Base-by-base conservation (phyloP, 2,329 filamentous ascomycete species). In the Curvularia sp. region DNA sequence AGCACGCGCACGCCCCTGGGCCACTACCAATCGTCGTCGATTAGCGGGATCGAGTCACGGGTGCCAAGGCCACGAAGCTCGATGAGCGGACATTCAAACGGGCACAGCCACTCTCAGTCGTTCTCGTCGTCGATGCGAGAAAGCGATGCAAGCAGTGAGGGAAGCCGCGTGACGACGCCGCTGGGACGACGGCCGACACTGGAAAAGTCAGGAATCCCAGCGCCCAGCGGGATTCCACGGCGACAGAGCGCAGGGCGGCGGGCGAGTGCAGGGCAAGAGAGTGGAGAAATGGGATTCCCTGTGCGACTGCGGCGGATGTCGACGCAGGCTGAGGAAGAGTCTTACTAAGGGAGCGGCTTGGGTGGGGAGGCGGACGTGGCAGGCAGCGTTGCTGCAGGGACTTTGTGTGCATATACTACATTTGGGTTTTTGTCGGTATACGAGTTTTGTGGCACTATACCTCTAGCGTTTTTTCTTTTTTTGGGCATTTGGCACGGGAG, bases 1-100 rank as follows among this genome's bases (percentile, higher is more conserved):
- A 91, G 88, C 62, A 76, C 85, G 8, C 84, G 89, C 60, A 90
- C 89, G 12, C 88, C 90, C 0, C 78, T 91, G 53, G 86, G 82
- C 28, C 81, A 84, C 65, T 84, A 83, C 70, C 78, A 79, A 53
- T 78, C 75, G 55, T 78, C 81, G 56, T 78, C 82, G 49, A 80
- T 80, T 60, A 83, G 70, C 75, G 80, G 66, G 76, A 85, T 69
- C 54, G 73, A 74, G 57, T 69, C 71, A 41, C 69, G 74, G 44
- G 61, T 75, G 44, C 68, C 72, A 26, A 86, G 90, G 53, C 89
- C 90, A 18, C 84, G 89, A 49, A 92, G 89, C 49, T 92, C 90
- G 13, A 81, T 93, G 64, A 86, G 86, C 56, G 85, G 89, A 54
- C 87, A 85, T 61, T 78, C 75, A 28, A 70, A 69, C 46, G 70